phyloP scores from a whole-genome alignment of 2,329 filamentous ascomycete species.

The Ampelomyces quisqualis region DNA sequence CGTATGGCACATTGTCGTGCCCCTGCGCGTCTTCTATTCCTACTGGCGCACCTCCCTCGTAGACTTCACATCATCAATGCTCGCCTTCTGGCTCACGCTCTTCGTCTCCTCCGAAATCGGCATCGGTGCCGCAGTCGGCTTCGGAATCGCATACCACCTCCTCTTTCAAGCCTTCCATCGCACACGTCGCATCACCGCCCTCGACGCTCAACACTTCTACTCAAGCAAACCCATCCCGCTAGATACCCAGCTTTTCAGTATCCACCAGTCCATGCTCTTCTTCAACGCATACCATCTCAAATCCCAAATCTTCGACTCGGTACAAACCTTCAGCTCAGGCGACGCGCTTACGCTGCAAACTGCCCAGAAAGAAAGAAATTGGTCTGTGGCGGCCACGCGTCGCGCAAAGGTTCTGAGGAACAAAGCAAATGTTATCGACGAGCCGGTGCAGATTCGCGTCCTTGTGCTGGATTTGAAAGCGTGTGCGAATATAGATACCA shows the following conservation, averaged over 20 bases:
- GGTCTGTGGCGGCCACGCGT: conserved; percentile 56
- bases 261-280: conserved; percentile 61
- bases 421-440: conserved; percentile 36
- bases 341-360: conserved; percentile 43
- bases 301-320: conserved; percentile 51
- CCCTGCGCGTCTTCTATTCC: conserved; percentile 60
- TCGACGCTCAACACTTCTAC: conserved; percentile 14
- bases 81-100: conserved; percentile 65
- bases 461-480: conserved; percentile 56
- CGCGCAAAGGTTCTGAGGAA: conserved; percentile 51
- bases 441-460: conserved; percentile 47
- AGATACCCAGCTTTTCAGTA: conserved; percentile 59
- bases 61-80: conserved; percentile 64
- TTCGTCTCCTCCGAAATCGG: conserved; percentile 63
- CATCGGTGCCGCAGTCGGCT: conserved; percentile 59
- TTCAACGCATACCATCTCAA: conserved; percentile 60
- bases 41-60: conserved; percentile 66
- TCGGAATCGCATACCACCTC: conserved; percentile 54
- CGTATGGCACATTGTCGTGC: conserved; percentile 62
- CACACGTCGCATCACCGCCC: conserved; percentile 26
- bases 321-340: conserved; percentile 52
- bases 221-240: conserved; percentile 33
- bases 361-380: conserved; percentile 49
- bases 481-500: conserved; percentile 58
- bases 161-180: conserved; percentile 59